These are phyloP conservation scores for Plasmodium chabaudi DNA, from an alignment of 169 alveolate genomes.

Conservation along the genomic window DNA sequence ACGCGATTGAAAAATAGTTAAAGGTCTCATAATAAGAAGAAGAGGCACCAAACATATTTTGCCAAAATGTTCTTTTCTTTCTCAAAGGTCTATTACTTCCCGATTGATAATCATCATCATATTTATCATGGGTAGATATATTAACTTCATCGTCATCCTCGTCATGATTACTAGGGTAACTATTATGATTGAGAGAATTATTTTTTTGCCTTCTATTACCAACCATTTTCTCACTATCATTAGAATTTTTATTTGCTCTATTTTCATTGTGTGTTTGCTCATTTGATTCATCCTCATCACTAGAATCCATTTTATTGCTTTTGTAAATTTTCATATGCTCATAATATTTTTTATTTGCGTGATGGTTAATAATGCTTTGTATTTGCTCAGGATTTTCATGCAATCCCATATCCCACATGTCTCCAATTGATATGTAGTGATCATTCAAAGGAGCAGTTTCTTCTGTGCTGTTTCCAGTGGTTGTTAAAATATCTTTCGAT, in stretches of 20 bases:
- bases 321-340: conserved; percentile 1
- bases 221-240: too few species aligned
- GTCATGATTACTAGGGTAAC: background rate
- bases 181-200: background rate
- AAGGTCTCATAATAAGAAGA: conserved; percentile 24
- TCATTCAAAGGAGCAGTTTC: background rate
- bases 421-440: too few species aligned
- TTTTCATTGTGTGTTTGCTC: too few species aligned
- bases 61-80: conserved; percentile 48
- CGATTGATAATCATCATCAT: background rate
- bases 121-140: background rate
- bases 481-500: conserved; percentile 1
- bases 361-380: background rate
- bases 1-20: conserved; percentile 5
- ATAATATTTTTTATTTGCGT: conserved; percentile 18
- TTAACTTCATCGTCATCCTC: background rate
- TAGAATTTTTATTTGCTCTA: too few species aligned
- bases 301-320: background rate
- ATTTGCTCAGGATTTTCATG: too few species aligned
- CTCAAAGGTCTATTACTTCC: background rate
- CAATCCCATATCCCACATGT: too few species aligned
- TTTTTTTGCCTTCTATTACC: background rate
- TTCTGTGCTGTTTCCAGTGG: background rate
- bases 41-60: conserved; percentile 49
- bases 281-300: background rate